Evolutionary conservation across 2,329 filamentous ascomycete genomes (phyloP).

Genomic region (Cladosporium colombiae): DNA sequence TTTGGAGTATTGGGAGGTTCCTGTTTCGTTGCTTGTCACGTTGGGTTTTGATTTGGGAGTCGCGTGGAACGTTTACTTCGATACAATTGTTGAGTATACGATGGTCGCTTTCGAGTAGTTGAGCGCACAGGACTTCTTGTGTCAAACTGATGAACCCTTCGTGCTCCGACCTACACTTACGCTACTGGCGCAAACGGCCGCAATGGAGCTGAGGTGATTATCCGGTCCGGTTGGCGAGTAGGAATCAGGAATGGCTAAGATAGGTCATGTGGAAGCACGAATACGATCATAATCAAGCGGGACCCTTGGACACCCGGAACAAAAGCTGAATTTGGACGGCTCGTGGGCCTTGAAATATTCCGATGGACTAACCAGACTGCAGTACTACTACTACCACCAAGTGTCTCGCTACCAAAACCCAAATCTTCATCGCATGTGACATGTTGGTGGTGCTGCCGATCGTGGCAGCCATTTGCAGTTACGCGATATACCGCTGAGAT

Average conservation of each 20-base stretch:
- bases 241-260: neutral
- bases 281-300: neutral
- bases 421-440: neutral
- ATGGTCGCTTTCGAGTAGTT: neutral
- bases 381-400: no score
- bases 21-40: neutral
- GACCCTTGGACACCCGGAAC: neutral
- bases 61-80: neutral
- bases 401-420: neutral
- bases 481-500: constrained; percentile 5
- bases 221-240: neutral
- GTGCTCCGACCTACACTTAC: neutral
- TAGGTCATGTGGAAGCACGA: neutral
- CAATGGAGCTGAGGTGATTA: neutral
- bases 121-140: neutral
- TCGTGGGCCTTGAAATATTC: neutral
- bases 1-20: neutral
- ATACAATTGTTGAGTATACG: no score
- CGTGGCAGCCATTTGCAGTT: neutral
- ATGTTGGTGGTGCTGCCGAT: neutral
- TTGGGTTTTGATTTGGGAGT: neutral
- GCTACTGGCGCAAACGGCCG: neutral
- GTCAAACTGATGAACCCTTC: neutral
- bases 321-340: neutral
- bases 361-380: neutral